A percentile compares a stretch with the other conserved stretches of the same genome.
These are phyloP conservation scores for Triticum urartu DNA, from an alignment of 176 grass and related monocot genomes.

Conservation along the genomic window DNA sequence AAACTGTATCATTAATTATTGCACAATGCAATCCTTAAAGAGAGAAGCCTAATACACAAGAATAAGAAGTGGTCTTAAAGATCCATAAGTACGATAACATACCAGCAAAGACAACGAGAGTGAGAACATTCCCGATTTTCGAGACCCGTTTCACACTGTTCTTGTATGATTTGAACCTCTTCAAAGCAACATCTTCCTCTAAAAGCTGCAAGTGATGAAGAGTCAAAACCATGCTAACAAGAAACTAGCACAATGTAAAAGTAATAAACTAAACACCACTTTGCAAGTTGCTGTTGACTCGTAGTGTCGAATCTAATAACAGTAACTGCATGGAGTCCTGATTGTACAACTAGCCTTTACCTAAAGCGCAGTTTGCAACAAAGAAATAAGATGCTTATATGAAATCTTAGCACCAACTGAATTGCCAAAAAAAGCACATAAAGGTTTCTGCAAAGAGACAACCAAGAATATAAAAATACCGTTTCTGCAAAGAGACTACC, in stretches of 20 bases:
- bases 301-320: not conserved
- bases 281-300: not conserved
- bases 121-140: constrained; percentile 62
- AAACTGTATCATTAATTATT: not conserved
- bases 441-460: not conserved
- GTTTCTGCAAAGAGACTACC: not conserved
- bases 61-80: constrained; percentile 15
- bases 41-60: not conserved
- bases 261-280: not conserved
- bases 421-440: not conserved
- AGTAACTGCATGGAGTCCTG: not conserved
- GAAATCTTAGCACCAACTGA: not conserved
- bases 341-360: not conserved
- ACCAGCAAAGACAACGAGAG: constrained; percentile 50
- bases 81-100: constrained; percentile 11
- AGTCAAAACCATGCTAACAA: not conserved
- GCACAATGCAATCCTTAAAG: not conserved
- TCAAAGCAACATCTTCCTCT: constrained; percentile 69
- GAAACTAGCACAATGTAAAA: not conserved
- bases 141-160: constrained; percentile 65
- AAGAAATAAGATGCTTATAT: not conserved
- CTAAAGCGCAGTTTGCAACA: not conserved
- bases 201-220: constrained; percentile 51
- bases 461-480: not conserved
- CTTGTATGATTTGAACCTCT: constrained; percentile 77